Conservation (phyloP, 2,329 filamentous ascomycete species). For the Fusarium nurragi region DNA sequence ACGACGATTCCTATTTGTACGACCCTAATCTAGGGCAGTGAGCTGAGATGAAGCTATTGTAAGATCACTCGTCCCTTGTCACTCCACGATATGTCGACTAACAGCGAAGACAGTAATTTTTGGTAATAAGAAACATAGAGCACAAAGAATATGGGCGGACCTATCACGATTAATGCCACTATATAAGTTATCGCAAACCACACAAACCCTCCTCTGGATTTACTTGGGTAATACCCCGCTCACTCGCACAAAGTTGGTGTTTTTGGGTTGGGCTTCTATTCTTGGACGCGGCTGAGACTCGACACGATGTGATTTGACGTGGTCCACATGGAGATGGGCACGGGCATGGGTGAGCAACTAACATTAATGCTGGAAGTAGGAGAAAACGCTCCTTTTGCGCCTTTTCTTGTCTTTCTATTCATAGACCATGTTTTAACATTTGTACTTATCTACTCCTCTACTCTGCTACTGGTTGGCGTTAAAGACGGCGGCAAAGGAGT, state of each 20-base stretch:
- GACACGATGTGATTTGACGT: constrained; percentile 11
- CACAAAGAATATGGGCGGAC: not conserved
- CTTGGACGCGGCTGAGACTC: constrained; percentile 24
- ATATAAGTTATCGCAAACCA: constrained; percentile 10
- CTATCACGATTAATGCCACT: constrained; percentile 34
- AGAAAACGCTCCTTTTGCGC: not conserved
- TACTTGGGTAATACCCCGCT: constrained; percentile 38
- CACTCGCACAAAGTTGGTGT: constrained; percentile 31
- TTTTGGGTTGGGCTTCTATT: constrained; percentile 21
- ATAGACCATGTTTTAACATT: constrained; percentile 31
- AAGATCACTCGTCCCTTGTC: not conserved
- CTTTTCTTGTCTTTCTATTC: constrained; percentile 19
- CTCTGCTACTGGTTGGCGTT: constrained; percentile 26
- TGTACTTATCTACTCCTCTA: constrained; percentile 8
- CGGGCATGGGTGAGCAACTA: not conserved
- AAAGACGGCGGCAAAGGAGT: constrained; percentile 5
- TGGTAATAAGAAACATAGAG: constrained; percentile 6
- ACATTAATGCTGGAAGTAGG: not conserved
- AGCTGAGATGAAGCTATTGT: constrained; percentile 16
- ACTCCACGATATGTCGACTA: not conserved
- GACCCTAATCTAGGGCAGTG: constrained; percentile 36
- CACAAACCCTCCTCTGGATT: constrained; percentile 16
- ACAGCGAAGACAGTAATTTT: constrained; percentile 7
- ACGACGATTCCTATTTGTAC: constrained; percentile 47
- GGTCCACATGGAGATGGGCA: not conserved